phyloP scores from a whole-genome alignment of 2,329 filamentous ascomycete genomes.

The Monilinia aucupariae region DNA sequence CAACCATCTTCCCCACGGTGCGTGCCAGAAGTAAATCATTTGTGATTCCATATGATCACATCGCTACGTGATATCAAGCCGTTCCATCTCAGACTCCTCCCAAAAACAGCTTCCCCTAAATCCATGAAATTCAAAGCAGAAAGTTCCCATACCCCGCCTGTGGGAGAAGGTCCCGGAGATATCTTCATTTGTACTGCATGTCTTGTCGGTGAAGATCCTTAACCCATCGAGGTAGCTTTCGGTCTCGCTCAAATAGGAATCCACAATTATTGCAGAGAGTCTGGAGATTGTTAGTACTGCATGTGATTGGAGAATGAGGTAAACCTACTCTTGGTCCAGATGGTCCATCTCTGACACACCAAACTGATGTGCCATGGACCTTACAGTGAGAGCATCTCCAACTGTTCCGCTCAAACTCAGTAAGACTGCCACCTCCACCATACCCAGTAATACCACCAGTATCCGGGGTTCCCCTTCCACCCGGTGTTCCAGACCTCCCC shows the following conservation, averaged over 20 bases:
- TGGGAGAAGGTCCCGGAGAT: neutral
- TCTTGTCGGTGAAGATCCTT: conserved; percentile 56
- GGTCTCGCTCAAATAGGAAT: conserved; percentile 80
- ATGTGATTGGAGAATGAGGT: neutral
- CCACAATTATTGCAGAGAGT: conserved; percentile 92
- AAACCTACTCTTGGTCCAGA: conserved; percentile 69
- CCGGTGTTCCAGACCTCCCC: conserved; percentile 61
- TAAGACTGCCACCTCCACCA: conserved; percentile 54
- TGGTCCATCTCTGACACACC: conserved; percentile 91
- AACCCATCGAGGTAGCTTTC: conserved; percentile 72
- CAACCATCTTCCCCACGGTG: conserved; percentile 7
- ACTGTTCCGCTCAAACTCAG: conserved; percentile 69
- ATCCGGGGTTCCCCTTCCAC: conserved; percentile 75
- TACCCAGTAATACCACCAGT: conserved; percentile 65
- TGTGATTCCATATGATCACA: conserved; percentile 17
- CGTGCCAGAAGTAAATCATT: conserved; percentile 10
- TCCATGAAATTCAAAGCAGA: conserved; percentile 21
- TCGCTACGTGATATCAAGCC: conserved; percentile 18
- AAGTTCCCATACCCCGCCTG: conserved; percentile 15
- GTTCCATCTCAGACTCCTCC: conserved; percentile 13
- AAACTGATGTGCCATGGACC: conserved; percentile 84
- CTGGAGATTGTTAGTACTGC: conserved; percentile 36
- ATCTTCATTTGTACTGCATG: conserved; percentile 32
- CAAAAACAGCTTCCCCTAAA: conserved; percentile 3
- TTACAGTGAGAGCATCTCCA: conserved; percentile 89